A percentile compares a stretch with the other conserved stretches of the same genome.
Conservation (phyloP, 1,139 yeast genomes). For the Geotrichum phurueaensis region DNA sequence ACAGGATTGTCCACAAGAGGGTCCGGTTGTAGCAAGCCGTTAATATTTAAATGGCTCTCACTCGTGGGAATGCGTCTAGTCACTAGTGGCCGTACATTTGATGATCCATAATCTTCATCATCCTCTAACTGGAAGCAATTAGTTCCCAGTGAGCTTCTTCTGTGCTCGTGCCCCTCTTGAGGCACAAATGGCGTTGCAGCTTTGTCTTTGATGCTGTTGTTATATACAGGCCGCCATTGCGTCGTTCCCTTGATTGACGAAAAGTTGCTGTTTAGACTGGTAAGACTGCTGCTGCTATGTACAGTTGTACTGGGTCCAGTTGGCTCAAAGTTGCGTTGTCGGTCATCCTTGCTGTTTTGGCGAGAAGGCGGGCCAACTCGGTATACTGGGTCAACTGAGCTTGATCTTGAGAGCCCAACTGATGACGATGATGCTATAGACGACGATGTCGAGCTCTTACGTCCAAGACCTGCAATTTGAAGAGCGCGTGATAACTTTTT, state of each 20-base stretch:
- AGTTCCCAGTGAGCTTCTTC: neutral
- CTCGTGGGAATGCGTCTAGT: neutral
- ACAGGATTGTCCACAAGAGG: neutral
- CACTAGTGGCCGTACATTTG: neutral
- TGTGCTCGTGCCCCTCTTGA: neutral
- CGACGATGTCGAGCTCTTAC: constrained; percentile 19
- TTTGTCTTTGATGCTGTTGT: neutral
- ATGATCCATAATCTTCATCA: neutral
- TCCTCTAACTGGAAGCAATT: neutral
- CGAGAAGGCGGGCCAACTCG: neutral
- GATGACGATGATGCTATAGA: constrained; percentile 13
- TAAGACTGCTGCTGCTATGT: neutral
- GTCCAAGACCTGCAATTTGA: constrained; percentile 38
- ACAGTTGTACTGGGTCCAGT: neutral
- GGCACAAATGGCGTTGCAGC: neutral
- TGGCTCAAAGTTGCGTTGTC: neutral
- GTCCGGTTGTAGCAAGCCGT: neutral
- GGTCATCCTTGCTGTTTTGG: constrained; percentile 2
- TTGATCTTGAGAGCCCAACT: constrained; percentile 12
- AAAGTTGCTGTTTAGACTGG: neutral
- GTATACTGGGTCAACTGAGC: constrained; percentile 11
- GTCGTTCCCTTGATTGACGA: neutral
- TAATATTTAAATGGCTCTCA: neutral
- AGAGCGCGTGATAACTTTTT: constrained; percentile 52
- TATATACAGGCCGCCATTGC: neutral